Base-by-base conservation (phyloP, 2,329 filamentous ascomycete genomes). In the Hypoxylon sp. region DNA sequence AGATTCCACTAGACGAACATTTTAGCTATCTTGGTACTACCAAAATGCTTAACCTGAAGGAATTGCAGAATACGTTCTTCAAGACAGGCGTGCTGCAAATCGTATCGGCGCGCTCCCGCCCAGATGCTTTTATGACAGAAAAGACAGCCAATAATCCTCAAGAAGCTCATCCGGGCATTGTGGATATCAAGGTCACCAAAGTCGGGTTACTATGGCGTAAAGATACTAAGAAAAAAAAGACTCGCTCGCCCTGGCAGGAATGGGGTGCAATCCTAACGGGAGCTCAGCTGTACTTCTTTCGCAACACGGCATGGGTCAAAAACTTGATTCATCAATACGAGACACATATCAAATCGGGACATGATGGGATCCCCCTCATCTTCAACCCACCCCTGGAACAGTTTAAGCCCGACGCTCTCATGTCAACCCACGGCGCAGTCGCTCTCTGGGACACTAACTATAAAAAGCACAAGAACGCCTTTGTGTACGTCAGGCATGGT, bases 101-200 rank as follows among this genome's bases (percentile, higher is more conserved):
- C 59, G 90, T 99, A 10, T 99, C 95, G 3, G 92, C 93, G 13
- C 87, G 95, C 62, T 99, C 95, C 44, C 87, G 95, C 28, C 95
- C 95, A 0, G 94, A 97, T 75, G 95, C 95, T 1, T 99, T 98
- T 79, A 93, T 97, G 87, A 89, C 90, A 0, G 93, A 95, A 67
- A 89, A 92, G 71, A 94, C 92, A 11, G 89, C 91, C 43, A 90
- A 88, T 30, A 97, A 97, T 69, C 93, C 94, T 0, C 85, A 92
- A 24, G 93, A 95, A 65, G 92, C 93, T 0, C 92, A 95, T 68
- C 92, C 93, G 2, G 95, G 95, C 11, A 91, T 99, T 61, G 94
- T 99, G 10, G 94, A 98, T 77, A 97, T 99, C 74, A 97, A 97
- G 71, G 91, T 98, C 47, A 97, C 94, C 46, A 99, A 98, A 77